phyloP scores from a whole-genome alignment of 768 basidiomycete species.

The Chalciporus chontae region DNA sequence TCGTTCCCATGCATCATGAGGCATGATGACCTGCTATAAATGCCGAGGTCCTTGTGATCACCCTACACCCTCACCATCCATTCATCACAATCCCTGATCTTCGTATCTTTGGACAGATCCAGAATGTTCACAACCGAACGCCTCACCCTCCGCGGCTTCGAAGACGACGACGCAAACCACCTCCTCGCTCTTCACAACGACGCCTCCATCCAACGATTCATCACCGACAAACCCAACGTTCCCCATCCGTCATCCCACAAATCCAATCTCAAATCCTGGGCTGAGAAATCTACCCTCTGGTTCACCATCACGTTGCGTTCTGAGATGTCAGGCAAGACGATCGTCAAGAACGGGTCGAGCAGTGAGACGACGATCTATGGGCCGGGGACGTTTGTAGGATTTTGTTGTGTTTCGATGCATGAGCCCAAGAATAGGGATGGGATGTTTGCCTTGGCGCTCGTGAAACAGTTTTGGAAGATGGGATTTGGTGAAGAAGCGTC shows the following conservation, averaged over 20 bases:
- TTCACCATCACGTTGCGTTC: neutral
- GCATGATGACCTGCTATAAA: too few relatives aligned
- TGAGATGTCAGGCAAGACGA: too few relatives aligned
- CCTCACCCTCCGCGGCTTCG: slow-evolving; percentile 8
- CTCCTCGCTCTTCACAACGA: slow-evolving; percentile 7
- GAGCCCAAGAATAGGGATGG: slow-evolving; percentile 27
- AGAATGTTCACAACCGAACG: slow-evolving; percentile 9
- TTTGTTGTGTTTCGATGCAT: slow-evolving; percentile 11
- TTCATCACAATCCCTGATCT: neutral
- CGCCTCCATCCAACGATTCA: slow-evolving; percentile 5
- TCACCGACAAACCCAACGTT: slow-evolving; percentile 2
- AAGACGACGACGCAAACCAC: slow-evolving; percentile 6
- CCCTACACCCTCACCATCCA: neutral
- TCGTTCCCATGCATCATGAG: too few relatives aligned
- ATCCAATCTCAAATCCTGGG: slow-evolving; percentile 1
- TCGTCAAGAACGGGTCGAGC: neutral
- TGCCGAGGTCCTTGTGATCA: neutral
- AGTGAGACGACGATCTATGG: neutral
- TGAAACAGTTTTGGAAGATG: slow-evolving; percentile 29
- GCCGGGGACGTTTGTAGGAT: slow-evolving; percentile 5
- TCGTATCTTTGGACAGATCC: neutral
- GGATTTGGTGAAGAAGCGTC: slow-evolving; percentile 36
- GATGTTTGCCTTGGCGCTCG: slow-evolving; percentile 17
- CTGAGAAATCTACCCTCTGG: slow-evolving; percentile 8
- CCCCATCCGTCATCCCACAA: slow-evolving; percentile 7